These are phyloP conservation scores for Mollisia scopiformis DNA, from an alignment of 2,329 filamentous ascomycete species.

Conservation along the genomic window DNA sequence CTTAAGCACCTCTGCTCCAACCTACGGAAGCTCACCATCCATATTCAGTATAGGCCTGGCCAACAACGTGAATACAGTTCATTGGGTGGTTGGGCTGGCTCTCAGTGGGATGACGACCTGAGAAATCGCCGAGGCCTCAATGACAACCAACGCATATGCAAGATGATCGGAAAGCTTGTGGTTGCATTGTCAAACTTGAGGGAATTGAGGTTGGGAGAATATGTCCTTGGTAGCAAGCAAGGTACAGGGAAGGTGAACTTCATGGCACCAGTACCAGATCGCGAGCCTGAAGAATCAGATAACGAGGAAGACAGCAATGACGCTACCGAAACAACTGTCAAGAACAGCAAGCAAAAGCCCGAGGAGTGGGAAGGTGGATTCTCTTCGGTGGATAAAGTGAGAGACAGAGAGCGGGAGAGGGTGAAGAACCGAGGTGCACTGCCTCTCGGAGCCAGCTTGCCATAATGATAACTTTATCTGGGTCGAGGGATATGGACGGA, in stretches of 20 bases:
- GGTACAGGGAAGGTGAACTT: neutral
- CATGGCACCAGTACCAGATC: neutral
- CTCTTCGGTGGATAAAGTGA: neutral
- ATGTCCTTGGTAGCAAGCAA: neutral
- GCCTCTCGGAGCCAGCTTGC: neutral
- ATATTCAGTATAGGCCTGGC: neutral
- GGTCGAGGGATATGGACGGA: too few relatives aligned
- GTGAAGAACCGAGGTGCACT: neutral
- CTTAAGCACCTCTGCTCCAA: neutral
- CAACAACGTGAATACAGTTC: neutral
- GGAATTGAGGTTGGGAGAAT: neutral
- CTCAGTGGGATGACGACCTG: neutral
- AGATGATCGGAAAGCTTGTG: neutral
- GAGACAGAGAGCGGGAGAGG: neutral
- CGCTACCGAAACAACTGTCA: neutral
- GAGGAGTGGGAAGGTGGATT: neutral
- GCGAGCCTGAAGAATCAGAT: neutral
- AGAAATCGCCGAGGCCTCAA: neutral
- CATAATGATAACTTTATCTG: neutral
- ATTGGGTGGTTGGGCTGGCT: too few relatives aligned
- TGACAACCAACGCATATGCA: neutral
- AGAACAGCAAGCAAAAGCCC: neutral
- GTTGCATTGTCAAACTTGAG: neutral
- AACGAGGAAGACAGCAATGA: neutral
- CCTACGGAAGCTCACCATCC: neutral